Evolutionary conservation across 305 asterid species (phyloP), one percentile per base, ranked within the genome.

Genomic region (Fraxinus ornus): DNA sequence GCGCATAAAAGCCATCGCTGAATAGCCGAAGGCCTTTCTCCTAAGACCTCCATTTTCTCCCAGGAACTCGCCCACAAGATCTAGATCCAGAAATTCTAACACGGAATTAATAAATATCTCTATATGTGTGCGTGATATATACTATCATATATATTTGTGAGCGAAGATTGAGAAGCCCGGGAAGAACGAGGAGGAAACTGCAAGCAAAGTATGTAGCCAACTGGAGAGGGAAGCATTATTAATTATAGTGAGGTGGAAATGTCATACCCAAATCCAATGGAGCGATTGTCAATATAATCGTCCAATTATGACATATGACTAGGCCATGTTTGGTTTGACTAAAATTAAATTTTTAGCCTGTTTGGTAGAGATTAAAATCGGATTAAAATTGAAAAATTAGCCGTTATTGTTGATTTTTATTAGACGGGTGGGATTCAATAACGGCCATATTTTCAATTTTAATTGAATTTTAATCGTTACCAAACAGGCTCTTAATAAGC

Each of bases 21-120:
- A 47, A 78, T 70, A 52, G 78, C 72, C 44, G 57, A 85, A 86
- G 85, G 87, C 82, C 89, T 87, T 76, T 41, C 84, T 72, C 76
- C 44, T 33, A 72, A 33, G 89, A 87, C 90, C 91, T 89, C 91
- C 91, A 89, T 88, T 64, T 78, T 83, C 70, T 79, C 83, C 35
- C 85, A 10, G 1, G 37, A 44, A 49, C 19, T 66, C 76, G 12
- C 28, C 26, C 76, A 72, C 76, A 72, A 72, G 76, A 72, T 72
- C 76, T 72, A 72, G 76, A 72, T 72, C 76, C 76, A 33, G 47
- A 72, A 17, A 33, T 32, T 33, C n/a, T 33, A 72, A 72, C 47
- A 70, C 19, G 39, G 76, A 33, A 33, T 17, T 72, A 72, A 72
- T 33, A 32, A 17, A 71, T 72, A 37, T 33, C 4, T 33, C 47